Conservation (phyloP, 78 protist genomes). For the Planoprotostelium fungivorum region DNA sequence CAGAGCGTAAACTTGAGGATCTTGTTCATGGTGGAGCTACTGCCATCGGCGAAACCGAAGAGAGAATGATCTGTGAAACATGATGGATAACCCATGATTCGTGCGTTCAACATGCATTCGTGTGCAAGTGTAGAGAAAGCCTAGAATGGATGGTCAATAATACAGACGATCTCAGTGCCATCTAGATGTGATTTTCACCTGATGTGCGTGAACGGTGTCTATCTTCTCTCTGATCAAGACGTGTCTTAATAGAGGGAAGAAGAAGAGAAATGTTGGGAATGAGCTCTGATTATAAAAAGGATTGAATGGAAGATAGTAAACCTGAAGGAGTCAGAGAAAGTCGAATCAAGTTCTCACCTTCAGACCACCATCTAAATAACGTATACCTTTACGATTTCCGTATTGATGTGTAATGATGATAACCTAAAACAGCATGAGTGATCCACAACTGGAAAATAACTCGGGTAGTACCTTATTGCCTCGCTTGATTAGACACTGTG, state of each 20-base stretch:
- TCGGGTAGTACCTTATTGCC: conserved; percentile 66
- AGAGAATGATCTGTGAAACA: conserved; percentile 96
- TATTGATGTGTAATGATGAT: conserved; percentile 85
- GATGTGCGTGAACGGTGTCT: conserved; percentile 94
- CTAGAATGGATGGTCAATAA: background rate
- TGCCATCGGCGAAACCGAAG: conserved; percentile 89
- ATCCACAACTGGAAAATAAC: background rate
- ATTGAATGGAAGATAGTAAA: conserved; percentile 83
- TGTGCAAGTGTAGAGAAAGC: conserved; percentile 89
- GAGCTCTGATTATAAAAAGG: conserved; percentile 43
- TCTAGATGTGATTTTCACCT: conserved; percentile 17
- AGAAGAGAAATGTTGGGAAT: conserved; percentile 76
- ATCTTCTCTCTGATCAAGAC: conserved; percentile 86
- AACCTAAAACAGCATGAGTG: conserved; percentile 43
- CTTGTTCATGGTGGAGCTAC: conserved; percentile 81
- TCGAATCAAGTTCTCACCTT: conserved; percentile 40
- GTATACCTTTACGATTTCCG: conserved; percentile 82
- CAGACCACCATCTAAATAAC: conserved; percentile 83
- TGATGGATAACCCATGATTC: conserved; percentile 76
- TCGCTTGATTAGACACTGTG: conserved; percentile 76
- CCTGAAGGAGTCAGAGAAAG: conserved; percentile 12
- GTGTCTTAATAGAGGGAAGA: conserved; percentile 74
- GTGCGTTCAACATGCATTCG: conserved; percentile 85
- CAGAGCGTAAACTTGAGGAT: conserved; percentile 72
- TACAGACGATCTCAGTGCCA: background rate